Conservation (phyloP, 441 rosid genomes). For the Manihot esculenta region DNA sequence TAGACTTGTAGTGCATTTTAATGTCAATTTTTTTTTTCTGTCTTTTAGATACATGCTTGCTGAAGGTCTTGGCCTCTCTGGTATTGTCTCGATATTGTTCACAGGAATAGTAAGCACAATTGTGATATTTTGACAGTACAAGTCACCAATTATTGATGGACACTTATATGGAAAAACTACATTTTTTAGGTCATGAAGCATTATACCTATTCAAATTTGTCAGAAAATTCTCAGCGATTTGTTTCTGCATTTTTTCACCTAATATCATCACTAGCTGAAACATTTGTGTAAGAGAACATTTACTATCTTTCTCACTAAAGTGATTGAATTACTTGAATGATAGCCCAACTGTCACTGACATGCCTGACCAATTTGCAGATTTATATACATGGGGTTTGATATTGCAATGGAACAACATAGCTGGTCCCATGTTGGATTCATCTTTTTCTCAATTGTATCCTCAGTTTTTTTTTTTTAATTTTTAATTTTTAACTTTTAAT, state of each 20-base stretch:
- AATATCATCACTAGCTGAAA: conserved; percentile 98
- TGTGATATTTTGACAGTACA: conserved; percentile 6
- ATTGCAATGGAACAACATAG: conserved; percentile 99
- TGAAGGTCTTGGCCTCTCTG: conserved; percentile 99
- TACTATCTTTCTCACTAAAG: conserved; percentile 12
- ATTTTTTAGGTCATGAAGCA: conserved; percentile 91
- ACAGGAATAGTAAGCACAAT: conserved; percentile 90
- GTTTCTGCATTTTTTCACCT: conserved; percentile 92
- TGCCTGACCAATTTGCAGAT: conserved; percentile 53
- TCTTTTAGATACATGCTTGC: conserved; percentile 92
- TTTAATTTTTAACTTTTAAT: background rate
- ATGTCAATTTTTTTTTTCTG: conserved; percentile 15
- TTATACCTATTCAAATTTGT: conserved; percentile 89
- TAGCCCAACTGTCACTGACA: conserved; percentile 19
- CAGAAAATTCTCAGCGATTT: conserved; percentile 88
- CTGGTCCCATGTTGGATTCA: conserved; percentile 97
- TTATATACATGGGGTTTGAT: conserved; percentile 98
- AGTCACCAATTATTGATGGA: conserved; percentile 17
- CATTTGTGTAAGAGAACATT: conserved; percentile 67
- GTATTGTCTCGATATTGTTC: conserved; percentile 95
- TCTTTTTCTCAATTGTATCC: conserved; percentile 98
- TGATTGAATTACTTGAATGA: conserved; percentile 20
- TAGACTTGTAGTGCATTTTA: conserved; percentile 12
- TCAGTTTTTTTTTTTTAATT: too few species aligned
- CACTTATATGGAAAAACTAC: conserved; percentile 22